phyloP scores from a whole-genome alignment of 148 eudicot genomes.

The Vaccinium myrtillus region DNA sequence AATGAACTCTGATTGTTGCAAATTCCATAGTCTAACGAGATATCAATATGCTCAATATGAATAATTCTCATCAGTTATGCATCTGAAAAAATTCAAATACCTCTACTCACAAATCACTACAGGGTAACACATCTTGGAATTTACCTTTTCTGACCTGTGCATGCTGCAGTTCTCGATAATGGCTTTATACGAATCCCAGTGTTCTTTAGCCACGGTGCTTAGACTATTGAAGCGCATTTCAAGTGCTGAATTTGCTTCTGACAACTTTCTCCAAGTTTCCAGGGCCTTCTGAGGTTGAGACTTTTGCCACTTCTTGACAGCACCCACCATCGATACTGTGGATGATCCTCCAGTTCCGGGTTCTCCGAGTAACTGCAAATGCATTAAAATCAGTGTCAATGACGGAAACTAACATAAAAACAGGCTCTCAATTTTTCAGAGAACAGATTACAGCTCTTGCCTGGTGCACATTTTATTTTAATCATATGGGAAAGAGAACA shows the following conservation, averaged over 20 bases:
- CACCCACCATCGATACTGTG: slow-evolving; percentile 98
- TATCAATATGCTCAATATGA: not conserved
- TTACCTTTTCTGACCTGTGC: slow-evolving; percentile 70
- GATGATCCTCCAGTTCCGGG: slow-evolving; percentile 98
- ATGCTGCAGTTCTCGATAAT: slow-evolving; percentile 59
- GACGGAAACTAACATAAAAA: not conserved
- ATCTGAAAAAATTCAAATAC: not conserved
- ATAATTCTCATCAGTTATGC: not conserved
- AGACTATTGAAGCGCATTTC: slow-evolving; percentile 54
- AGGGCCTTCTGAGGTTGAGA: slow-evolving; percentile 76
- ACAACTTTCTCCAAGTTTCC: slow-evolving; percentile 66
- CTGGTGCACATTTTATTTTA: no score
- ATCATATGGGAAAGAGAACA: not conserved
- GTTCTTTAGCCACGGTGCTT: slow-evolving; percentile 57
- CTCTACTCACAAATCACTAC: not conserved
- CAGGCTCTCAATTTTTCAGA: not conserved
- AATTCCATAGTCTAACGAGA: not conserved
- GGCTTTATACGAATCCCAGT: slow-evolving; percentile 52
- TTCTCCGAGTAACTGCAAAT: slow-evolving; percentile 82
- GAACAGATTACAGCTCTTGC: not conserved
- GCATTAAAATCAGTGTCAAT: not conserved
- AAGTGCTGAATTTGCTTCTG: slow-evolving; percentile 68
- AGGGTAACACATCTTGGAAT: not conserved
- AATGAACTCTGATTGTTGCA: not conserved
- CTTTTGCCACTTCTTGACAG: slow-evolving; percentile 95